These are phyloP conservation scores for Gymnopilus dilepis DNA, from an alignment of 768 basidiomycete species.

Conservation along the genomic window DNA sequence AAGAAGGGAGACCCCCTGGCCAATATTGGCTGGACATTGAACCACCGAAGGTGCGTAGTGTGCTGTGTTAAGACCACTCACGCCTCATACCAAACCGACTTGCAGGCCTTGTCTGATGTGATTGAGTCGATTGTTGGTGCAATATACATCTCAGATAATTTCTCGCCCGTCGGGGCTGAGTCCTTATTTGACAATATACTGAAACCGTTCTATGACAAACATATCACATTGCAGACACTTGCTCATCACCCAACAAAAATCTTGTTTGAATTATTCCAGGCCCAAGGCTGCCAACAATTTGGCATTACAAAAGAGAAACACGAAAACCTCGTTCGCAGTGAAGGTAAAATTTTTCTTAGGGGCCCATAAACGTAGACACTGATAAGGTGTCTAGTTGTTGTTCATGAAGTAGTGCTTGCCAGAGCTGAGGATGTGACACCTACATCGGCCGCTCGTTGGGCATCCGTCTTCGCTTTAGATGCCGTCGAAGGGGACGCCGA, in stretches of 20 bases:
- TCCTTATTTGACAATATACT: conserved; percentile 70
- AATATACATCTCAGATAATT: conserved; percentile 77
- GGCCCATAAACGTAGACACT: neutral
- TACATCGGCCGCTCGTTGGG: conserved; percentile 60
- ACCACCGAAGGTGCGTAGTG: conserved; percentile 76
- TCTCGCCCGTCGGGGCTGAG: conserved; percentile 63
- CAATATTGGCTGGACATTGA: conserved; percentile 84
- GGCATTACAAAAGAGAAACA: conserved; percentile 58
- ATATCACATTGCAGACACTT: conserved; percentile 74
- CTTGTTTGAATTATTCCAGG: conserved; percentile 75
- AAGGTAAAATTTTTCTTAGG: conserved; percentile 52
- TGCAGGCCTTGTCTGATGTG: conserved; percentile 76
- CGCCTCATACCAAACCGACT: conserved; percentile 3
- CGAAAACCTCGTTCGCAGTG: conserved; percentile 46
- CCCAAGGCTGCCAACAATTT: conserved; percentile 72
- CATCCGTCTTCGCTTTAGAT: conserved; percentile 70
- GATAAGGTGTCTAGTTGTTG: conserved; percentile 51
- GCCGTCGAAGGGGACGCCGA: conserved; percentile 67
- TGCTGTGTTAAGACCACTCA: neutral
- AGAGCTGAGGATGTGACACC: conserved; percentile 57
- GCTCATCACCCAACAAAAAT: conserved; percentile 80
- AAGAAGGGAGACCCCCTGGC: conserved; percentile 57
- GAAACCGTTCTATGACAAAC: conserved; percentile 79
- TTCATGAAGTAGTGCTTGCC: conserved; percentile 70
- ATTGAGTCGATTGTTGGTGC: conserved; percentile 84